These are phyloP conservation scores for Draba incana DNA, from an alignment of 345 rosid species.

Conservation along the genomic window DNA sequence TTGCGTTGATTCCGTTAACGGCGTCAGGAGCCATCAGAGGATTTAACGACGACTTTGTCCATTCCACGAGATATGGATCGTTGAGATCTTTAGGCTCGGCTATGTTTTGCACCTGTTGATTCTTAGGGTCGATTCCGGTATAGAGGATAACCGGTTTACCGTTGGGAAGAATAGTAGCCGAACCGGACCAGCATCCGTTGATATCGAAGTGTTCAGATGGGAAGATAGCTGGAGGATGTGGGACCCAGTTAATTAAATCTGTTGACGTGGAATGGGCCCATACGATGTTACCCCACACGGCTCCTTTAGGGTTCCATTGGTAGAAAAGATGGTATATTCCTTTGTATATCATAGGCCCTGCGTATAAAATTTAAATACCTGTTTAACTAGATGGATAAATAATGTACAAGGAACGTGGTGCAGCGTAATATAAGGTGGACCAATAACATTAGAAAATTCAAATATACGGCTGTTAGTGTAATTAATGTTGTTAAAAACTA, in stretches of 20 bases:
- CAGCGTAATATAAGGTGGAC: conserved; percentile 33
- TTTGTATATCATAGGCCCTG: conserved; percentile 75
- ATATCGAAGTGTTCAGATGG: conserved; percentile 60
- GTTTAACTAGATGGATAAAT: not conserved
- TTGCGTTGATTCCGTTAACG: conserved; percentile 48
- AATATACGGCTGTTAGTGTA: conserved; percentile 24
- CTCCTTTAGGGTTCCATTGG: conserved; percentile 74
- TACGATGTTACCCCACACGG: conserved; percentile 72
- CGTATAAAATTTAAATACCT: conserved; percentile 26
- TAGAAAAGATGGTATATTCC: conserved; percentile 77
- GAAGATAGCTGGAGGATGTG: conserved; percentile 57
- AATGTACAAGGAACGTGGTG: conserved; percentile 22
- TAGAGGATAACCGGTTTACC: conserved; percentile 64
- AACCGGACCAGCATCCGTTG: conserved; percentile 81
- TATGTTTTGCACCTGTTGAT: conserved; percentile 61
- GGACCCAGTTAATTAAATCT: conserved; percentile 70
- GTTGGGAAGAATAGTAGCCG: conserved; percentile 56
- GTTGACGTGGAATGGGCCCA: conserved; percentile 88
- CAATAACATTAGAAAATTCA: conserved; percentile 25
- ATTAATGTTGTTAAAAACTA: not conserved
- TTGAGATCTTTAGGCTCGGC: conserved; percentile 63
- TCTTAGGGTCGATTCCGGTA: conserved; percentile 55
- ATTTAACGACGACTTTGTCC: conserved; percentile 63
- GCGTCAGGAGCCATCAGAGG: conserved; percentile 58
- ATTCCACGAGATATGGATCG: conserved; percentile 64